These are phyloP conservation scores for Ramaria rubella DNA, from an alignment of 768 basidiomycete species.

Conservation along the genomic window DNA sequence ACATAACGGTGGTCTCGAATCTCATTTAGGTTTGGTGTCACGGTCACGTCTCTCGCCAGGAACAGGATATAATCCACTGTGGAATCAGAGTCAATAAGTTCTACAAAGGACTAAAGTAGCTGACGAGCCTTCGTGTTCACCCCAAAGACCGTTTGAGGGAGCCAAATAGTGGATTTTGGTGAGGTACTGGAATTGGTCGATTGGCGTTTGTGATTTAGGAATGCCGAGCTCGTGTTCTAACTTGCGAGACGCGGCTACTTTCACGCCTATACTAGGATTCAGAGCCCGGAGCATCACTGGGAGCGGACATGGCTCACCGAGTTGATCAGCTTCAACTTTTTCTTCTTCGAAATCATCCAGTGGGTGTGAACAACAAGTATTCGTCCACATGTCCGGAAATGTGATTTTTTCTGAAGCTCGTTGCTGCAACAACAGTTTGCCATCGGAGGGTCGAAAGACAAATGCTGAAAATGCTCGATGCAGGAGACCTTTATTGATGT, in stretches of 20 bases:
- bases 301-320: constrained; percentile 10
- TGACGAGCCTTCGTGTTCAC: constrained; percentile 86
- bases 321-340: constrained; percentile 66
- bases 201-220: constrained; percentile 64
- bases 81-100: neutral
- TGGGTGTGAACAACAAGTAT: constrained; percentile 98
- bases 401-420: constrained; percentile 98
- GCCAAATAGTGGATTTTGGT: constrained; percentile 97
- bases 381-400: constrained; percentile 99
- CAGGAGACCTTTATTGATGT: constrained; percentile 87
- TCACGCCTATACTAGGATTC: constrained; percentile 52
- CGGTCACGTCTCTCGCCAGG: constrained; percentile 79
- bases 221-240: constrained; percentile 96
- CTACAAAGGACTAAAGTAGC: neutral
- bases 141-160: constrained; percentile 88
- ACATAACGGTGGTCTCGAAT: constrained; percentile 90
- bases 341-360: constrained; percentile 86
- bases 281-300: neutral
- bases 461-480: constrained; percentile 98
- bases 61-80: constrained; percentile 98
- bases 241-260: constrained; percentile 88
- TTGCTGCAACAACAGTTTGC: constrained; percentile 88
- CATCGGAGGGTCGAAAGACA: constrained; percentile 90
- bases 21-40: constrained; percentile 81
- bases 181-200: constrained; percentile 87